Evolutionary conservation across 116 monocot species (phyloP).

Genomic region (Zostera marina): DNA sequence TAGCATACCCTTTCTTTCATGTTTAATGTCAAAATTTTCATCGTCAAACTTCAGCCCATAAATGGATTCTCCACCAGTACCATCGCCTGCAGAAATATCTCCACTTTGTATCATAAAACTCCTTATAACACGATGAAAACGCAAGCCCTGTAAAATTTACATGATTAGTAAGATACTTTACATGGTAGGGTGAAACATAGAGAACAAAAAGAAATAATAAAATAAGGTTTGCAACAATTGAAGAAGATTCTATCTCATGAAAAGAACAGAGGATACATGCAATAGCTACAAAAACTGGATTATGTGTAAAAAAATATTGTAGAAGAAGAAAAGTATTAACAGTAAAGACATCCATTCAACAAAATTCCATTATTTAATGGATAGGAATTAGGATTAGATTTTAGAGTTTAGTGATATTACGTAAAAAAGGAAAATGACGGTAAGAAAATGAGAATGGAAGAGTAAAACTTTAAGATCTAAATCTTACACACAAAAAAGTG

Average conservation of each 20-base stretch:
- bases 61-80: constrained; percentile 71
- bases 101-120: constrained; percentile 88
- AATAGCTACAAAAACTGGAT: too few relatives aligned
- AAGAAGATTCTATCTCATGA: not conserved
- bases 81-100: constrained; percentile 56
- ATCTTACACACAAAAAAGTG: too few relatives aligned
- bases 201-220: too few relatives aligned
- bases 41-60: constrained; percentile 66
- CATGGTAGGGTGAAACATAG: not conserved
- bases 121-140: constrained; percentile 80
- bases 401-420: too few relatives aligned
- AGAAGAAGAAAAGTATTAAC: too few relatives aligned
- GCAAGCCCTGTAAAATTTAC: constrained; percentile 40
- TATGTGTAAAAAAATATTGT: too few relatives aligned
- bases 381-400: too few relatives aligned
- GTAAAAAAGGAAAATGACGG: not conserved
- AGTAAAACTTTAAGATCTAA: too few relatives aligned
- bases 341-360: too few relatives aligned
- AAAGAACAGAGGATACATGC: not conserved
- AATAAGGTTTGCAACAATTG: not conserved
- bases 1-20: constrained; percentile 73
- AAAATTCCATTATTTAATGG: too few relatives aligned
- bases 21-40: constrained; percentile 58
- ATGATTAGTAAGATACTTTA: not conserved
- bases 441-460: not conserved